Conservation (phyloP, 129 eudicot species). For the Flaveria trinervia region DNA sequence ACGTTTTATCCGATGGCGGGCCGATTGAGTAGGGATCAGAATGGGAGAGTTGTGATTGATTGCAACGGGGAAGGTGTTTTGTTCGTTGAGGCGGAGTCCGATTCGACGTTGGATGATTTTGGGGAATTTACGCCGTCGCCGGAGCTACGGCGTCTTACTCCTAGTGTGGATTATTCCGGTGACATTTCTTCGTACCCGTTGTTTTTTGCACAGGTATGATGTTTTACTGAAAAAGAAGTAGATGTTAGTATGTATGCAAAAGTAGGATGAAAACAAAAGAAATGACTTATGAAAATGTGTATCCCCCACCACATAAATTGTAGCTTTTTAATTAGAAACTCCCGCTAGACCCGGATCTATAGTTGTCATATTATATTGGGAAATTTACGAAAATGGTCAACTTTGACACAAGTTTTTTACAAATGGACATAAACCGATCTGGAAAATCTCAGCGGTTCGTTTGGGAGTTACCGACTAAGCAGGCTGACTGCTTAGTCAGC, state of each 20-base stretch:
- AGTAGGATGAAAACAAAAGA: not conserved
- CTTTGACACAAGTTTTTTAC: too few species aligned
- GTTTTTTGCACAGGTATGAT: conserved; percentile 45
- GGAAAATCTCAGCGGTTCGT: not conserved
- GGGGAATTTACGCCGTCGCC: conserved; percentile 50
- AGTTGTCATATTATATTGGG: not conserved
- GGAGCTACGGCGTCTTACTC: conserved; percentile 43
- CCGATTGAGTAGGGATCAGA: conserved; percentile 25
- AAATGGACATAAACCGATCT: too few species aligned
- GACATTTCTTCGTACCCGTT: conserved; percentile 49
- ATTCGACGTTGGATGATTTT: conserved; percentile 46
- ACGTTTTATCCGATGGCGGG: conserved; percentile 49
- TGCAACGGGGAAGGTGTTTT: conserved; percentile 56
- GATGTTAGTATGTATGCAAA: too few species aligned
- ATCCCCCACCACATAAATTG: conserved; percentile 11
- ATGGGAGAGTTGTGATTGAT: conserved; percentile 37
- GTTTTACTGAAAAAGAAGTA: too few species aligned
- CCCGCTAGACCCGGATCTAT: not conserved
- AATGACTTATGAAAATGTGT: not conserved
- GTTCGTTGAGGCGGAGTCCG: conserved; percentile 59
- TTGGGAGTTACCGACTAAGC: too few species aligned
- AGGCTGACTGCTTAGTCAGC: too few species aligned
- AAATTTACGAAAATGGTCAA: not conserved
- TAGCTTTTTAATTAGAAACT: not conserved
- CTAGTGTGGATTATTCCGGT: conserved; percentile 43